Evolutionary conservation across 176 grass and related monocot genomes (phyloP).

Genomic region (Neostapfia colusana): DNA sequence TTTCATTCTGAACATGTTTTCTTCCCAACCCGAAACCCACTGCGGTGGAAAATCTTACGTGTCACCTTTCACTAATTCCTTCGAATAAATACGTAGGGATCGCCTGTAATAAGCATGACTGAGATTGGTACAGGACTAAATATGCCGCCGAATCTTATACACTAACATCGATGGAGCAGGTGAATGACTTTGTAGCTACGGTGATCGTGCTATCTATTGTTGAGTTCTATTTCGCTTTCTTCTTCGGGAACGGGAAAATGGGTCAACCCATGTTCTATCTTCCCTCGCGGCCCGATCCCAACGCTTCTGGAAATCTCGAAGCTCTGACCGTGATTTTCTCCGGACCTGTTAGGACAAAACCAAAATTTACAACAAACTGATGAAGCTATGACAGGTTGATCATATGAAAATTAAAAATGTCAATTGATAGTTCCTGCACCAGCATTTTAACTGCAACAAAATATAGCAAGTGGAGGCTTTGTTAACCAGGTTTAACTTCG

Average conservation of each 20-base stretch:
- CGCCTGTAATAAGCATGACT: not conserved
- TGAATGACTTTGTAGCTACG: not conserved
- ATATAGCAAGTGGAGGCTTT: not conserved
- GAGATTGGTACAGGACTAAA: not conserved
- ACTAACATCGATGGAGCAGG: not conserved
- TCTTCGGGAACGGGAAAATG: slow-evolving; percentile 43
- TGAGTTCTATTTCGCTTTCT: slow-evolving; percentile 33
- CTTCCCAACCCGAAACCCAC: not conserved
- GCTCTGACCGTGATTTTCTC: slow-evolving; percentile 58
- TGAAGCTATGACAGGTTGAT: not conserved
- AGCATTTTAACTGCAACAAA: not conserved
- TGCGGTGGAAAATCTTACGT: not conserved
- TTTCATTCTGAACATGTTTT: too few relatives aligned
- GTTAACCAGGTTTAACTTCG: not conserved
- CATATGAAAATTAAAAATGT: not conserved
- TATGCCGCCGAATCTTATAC: slow-evolving; percentile 5
- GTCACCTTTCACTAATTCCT: not conserved
- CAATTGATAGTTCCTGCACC: not conserved
- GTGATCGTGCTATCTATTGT: slow-evolving; percentile 27
- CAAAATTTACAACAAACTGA: slow-evolving; percentile 4
- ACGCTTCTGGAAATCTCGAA: slow-evolving; percentile 58
- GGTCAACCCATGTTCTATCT: slow-evolving; percentile 66
- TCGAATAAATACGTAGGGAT: not conserved
- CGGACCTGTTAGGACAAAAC: slow-evolving; percentile 39
- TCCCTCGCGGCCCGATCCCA: slow-evolving; percentile 66